Percentiles rank a stretch among this genome's conserved stretches.
Conservation (phyloP, 257 asterid genomes). For the Coffea eugenioides region DNA sequence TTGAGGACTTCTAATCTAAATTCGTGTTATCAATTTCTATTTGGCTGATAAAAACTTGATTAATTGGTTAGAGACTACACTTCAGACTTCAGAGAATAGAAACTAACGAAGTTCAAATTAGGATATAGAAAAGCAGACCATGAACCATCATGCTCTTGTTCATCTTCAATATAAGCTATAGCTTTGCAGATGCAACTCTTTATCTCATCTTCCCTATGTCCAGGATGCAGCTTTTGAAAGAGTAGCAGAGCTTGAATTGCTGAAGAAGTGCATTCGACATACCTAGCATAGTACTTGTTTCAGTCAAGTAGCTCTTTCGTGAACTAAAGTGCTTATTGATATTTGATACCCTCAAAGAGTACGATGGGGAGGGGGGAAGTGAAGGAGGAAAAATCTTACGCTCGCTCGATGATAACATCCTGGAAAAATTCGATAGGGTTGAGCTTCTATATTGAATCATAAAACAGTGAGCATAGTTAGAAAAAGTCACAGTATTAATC, state of each 20-base stretch:
- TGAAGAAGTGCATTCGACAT: conserved; percentile 77
- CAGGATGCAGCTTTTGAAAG: conserved; percentile 54
- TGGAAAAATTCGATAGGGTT: conserved; percentile 78
- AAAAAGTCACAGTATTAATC: neutral
- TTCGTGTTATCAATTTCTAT: too few relatives aligned
- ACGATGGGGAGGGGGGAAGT: neutral
- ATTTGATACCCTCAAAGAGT: too few relatives aligned
- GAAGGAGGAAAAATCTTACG: conserved; percentile 42
- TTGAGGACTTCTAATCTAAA: too few relatives aligned
- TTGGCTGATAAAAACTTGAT: too few relatives aligned
- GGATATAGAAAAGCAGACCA: conserved; percentile 36
- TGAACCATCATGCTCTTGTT: conserved; percentile 74
- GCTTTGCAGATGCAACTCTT: conserved; percentile 41
- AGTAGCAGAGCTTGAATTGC: conserved; percentile 65
- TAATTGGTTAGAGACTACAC: too few relatives aligned
- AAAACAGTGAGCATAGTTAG: neutral
- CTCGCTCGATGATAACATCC: conserved; percentile 65
- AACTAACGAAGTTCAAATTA: neutral
- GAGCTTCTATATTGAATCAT: conserved; percentile 36
- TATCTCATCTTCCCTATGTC: conserved; percentile 61
- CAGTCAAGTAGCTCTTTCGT: neutral
- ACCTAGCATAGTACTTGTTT: conserved; percentile 25
- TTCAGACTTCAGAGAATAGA: too few relatives aligned
- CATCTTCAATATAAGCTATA: conserved; percentile 45
- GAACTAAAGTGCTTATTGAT: neutral